Conservation (phyloP, 495 filamentous ascomycete genomes). For the Clohesyomyces aquaticus region DNA sequence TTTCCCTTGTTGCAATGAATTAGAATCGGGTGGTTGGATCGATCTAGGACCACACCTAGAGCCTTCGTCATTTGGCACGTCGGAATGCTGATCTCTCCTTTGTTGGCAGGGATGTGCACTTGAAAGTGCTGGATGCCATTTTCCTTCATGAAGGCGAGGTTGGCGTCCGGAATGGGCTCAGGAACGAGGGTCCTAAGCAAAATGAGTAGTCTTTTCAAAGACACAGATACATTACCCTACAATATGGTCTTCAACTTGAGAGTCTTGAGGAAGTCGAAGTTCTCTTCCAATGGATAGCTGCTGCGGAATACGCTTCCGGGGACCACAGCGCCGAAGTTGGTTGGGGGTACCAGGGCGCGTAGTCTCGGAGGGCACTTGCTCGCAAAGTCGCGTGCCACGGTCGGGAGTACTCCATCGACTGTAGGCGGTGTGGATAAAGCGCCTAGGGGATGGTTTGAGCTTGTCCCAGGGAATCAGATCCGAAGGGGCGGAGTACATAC, state of each 20-base stretch:
- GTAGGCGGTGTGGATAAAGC: too few relatives aligned
- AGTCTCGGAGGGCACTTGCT: conserved; percentile 32
- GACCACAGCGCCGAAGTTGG: conserved; percentile 69
- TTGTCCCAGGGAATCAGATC: too few relatives aligned
- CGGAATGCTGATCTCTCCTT: conserved; percentile 61
- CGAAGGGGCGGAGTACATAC: too few relatives aligned
- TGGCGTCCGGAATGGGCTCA: conserved; percentile 62
- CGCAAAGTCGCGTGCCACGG: neutral
- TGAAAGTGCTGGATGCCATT: conserved; percentile 68
- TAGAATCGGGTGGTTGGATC: conserved; percentile 71
- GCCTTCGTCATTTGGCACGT: conserved; percentile 64
- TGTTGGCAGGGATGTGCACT: conserved; percentile 76
- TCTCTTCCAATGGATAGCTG: conserved; percentile 66
- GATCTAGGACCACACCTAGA: conserved; percentile 65
- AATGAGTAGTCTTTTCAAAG: conserved; percentile 14
- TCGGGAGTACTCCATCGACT: neutral
- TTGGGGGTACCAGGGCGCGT: conserved; percentile 49
- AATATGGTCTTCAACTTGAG: conserved; percentile 75
- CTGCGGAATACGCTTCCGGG: conserved; percentile 72
- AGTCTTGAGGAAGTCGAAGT: conserved; percentile 65
- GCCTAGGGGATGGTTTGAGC: too few relatives aligned
- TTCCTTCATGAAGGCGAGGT: conserved; percentile 61
- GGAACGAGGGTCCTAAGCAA: conserved; percentile 70
- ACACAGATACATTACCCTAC: conserved; percentile 48
- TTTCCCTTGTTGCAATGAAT: conserved; percentile 91